These are phyloP conservation scores for Cutaneotrichosporon spelunceum DNA, from an alignment of 1,284 basidiomycete genomes.

Conservation along the genomic window DNA sequence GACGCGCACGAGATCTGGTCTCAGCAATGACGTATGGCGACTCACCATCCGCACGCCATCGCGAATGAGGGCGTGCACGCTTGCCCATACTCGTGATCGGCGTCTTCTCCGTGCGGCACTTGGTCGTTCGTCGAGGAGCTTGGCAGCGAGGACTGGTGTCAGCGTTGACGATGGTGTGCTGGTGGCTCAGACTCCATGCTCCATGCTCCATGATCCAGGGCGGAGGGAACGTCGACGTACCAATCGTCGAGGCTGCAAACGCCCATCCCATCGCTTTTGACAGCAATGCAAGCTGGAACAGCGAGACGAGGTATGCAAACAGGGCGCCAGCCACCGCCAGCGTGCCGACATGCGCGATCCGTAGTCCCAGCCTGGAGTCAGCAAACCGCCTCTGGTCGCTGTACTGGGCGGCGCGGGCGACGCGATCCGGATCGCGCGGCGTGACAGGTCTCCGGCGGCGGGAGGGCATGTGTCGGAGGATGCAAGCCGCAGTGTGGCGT, in stretches of 20 bases:
- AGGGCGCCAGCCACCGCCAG: not conserved
- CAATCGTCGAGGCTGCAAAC: not conserved
- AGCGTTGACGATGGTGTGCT: not conserved
- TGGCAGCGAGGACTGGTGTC: conserved; percentile 13
- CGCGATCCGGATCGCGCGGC: conserved; percentile 8
- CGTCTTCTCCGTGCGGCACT: conserved; percentile 6
- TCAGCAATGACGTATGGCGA: conserved; percentile 6
- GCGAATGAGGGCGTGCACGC: conserved; percentile 38
- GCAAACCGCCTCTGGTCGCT: not conserved
- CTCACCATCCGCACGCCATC: conserved; percentile 46
- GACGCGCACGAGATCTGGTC: conserved; percentile 15
- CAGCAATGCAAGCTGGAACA: not conserved
- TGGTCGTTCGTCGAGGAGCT: conserved; percentile 18
- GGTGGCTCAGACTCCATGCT: not conserved
- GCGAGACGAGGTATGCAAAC: not conserved
- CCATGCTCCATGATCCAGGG: not conserved
- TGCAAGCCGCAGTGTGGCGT: not conserved
- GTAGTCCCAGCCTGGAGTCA: conserved; percentile 3
- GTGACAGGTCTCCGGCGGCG: conserved; percentile 3
- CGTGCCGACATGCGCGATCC: not conserved
- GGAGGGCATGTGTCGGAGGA: not conserved
- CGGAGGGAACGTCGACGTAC: not conserved
- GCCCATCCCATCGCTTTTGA: conserved; percentile 1
- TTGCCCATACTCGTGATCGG: conserved; percentile 36
- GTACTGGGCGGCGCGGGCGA: conserved; percentile 12